Evolutionary conservation across 2,329 filamentous ascomycete species (phyloP).

Genomic region (Chaetomiaceae sp.): DNA sequence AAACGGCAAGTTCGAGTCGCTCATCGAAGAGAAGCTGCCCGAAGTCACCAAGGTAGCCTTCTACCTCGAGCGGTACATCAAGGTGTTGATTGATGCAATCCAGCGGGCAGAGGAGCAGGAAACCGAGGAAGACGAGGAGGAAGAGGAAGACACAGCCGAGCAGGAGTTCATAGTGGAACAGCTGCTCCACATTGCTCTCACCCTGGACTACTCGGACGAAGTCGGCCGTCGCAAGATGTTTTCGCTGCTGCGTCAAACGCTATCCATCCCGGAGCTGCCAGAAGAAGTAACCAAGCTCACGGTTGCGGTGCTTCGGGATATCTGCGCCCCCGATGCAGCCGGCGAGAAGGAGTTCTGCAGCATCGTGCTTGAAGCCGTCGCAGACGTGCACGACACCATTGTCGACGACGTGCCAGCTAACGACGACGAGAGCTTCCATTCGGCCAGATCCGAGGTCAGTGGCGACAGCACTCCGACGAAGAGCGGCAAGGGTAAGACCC

Average conservation of each 20-base stretch:
- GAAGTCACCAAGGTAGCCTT: slow-evolving; percentile 90
- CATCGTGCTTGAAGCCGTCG: slow-evolving; percentile 85
- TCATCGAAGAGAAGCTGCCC: slow-evolving; percentile 89
- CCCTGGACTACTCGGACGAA: slow-evolving; percentile 95
- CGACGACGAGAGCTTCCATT: slow-evolving; percentile 87
- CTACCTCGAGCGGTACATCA: slow-evolving; percentile 76
- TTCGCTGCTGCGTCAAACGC: slow-evolving; percentile 74
- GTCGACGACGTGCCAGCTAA: slow-evolving; percentile 61
- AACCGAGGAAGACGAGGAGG: slow-evolving; percentile 59
- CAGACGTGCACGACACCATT: slow-evolving; percentile 94
- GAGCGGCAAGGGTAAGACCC: slow-evolving; percentile 35
- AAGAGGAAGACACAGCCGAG: slow-evolving; percentile 80
- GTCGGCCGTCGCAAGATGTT: slow-evolving; percentile 96
- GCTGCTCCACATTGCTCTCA: slow-evolving; percentile 84
- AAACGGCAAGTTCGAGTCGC: slow-evolving; percentile 67
- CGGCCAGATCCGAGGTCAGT: slow-evolving; percentile 80
- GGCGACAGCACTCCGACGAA: slow-evolving; percentile 55
- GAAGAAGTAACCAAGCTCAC: slow-evolving; percentile 89
- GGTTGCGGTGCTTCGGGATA: slow-evolving; percentile 74
- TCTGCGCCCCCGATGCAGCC: slow-evolving; percentile 69
- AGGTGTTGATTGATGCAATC: slow-evolving; percentile 61
- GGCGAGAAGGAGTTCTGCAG: slow-evolving; percentile 81
- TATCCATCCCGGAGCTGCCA: slow-evolving; percentile 81
- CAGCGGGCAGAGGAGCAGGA: slow-evolving; percentile 51
- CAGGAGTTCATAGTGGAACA: slow-evolving; percentile 96